Conservation (phyloP, 768 basidiomycete species). For the Tylopilus vinaceipallidus region DNA sequence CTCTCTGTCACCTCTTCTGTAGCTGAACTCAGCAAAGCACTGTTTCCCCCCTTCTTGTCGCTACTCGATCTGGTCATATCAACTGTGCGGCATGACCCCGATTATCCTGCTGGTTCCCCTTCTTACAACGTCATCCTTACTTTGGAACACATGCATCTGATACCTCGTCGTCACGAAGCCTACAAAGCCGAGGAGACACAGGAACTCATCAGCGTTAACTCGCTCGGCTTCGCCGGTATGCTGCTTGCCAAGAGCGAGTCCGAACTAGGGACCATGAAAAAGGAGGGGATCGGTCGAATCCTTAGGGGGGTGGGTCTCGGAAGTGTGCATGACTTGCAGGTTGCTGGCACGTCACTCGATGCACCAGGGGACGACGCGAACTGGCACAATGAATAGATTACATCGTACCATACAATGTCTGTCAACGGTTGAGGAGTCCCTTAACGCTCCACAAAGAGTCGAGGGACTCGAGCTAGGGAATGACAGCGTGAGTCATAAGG, state of each 20-base stretch:
- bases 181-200: slow-evolving; percentile 52
- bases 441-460: slow-evolving; percentile 54
- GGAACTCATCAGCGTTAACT: slow-evolving; percentile 71
- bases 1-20: slow-evolving; percentile 21
- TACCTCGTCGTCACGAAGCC: slow-evolving; percentile 73
- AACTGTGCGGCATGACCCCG: slow-evolving; percentile 63
- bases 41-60: slow-evolving; percentile 63
- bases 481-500: slow-evolving; percentile 11
- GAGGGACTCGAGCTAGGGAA: slow-evolving; percentile 49
- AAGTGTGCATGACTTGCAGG: slow-evolving; percentile 67
- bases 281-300: slow-evolving; percentile 61
- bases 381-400: background rate
- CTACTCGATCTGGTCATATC: slow-evolving; percentile 78
- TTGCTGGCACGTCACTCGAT: slow-evolving; percentile 46
- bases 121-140: slow-evolving; percentile 87
- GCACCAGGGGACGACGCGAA: slow-evolving; percentile 20
- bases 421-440: slow-evolving; percentile 32
- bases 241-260: slow-evolving; percentile 80
- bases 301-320: slow-evolving; percentile 60
- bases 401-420: background rate
- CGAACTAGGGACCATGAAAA: slow-evolving; percentile 68
- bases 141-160: slow-evolving; percentile 78
- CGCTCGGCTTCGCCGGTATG: slow-evolving; percentile 89
- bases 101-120: slow-evolving; percentile 60
- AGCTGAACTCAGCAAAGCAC: slow-evolving; percentile 46